phyloP scores from a whole-genome alignment of 2,329 filamentous ascomycete genomes.

The Lachnellula arida region DNA sequence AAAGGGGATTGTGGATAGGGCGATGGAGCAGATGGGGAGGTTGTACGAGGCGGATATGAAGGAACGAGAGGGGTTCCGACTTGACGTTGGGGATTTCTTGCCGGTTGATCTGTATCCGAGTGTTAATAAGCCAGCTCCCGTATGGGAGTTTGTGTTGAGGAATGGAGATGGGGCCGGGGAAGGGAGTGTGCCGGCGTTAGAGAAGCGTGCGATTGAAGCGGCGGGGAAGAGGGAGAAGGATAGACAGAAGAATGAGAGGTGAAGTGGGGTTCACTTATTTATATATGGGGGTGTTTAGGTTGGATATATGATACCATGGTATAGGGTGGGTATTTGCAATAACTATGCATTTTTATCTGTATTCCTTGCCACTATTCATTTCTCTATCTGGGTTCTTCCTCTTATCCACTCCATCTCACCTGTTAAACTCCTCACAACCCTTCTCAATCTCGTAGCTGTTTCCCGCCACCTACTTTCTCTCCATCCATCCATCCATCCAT shows the following conservation, averaged over 20 bases:
- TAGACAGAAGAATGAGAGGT: conserved; percentile 15
- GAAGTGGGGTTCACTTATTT: not conserved
- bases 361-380: no score
- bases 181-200: conserved; percentile 20
- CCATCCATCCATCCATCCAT: no score
- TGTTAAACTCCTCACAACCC: no score
- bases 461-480: no score
- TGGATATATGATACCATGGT: not conserved
- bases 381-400: no score
- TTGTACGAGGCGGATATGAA: conserved; percentile 68
- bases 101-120: conserved; percentile 86
- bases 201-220: conserved; percentile 23
- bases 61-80: conserved; percentile 72
- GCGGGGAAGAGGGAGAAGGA: conserved; percentile 25
- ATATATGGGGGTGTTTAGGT: not conserved
- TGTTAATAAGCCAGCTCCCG: conserved; percentile 46
- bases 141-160: conserved; percentile 25
- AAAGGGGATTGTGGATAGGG: conserved; percentile 68
- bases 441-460: no score
- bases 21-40: conserved; percentile 69
- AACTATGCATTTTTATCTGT: no score
- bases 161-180: conserved; percentile 13
- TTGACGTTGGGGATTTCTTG: conserved; percentile 79
- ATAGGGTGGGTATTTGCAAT: no score
- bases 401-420: no score